Base-by-base conservation (phyloP, 176 grass and related monocot species). In the Oryza rufipogon region DNA sequence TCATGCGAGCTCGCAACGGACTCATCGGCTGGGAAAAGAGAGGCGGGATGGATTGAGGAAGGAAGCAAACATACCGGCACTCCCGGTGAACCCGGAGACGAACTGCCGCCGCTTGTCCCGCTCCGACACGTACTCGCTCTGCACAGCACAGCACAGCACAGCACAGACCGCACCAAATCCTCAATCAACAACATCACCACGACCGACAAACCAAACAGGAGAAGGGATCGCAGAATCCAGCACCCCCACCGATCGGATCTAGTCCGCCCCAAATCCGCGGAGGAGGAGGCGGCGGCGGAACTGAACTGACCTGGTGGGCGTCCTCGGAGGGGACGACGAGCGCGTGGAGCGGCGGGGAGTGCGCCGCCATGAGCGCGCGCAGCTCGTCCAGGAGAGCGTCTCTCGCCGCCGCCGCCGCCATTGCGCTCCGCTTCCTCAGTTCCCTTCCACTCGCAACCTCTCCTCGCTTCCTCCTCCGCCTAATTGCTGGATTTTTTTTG, bases 91-190 rank as follows among this genome's bases (percentile, higher is more conserved):
- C 58, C 93, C 96, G 41, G 96, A 96, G 79, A 99, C 78, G 60
- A 96, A 99, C 48, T 88, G 58, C 66, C 93, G 80, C 75, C 93
- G 90, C 87, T 99, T 96, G 79, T 99, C 96, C 91, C 90, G 88
- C 66, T 91, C 89, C 16, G 96, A 99, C 42, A 99, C 96, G 78
- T 99, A 99, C 80, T 99, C 93, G 78, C 96, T 94, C 96, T 99
- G 96, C 78, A 72, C 39, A 11, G 66, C 33, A 32, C 14, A 44
- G 13, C 33, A 32, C 14, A 44, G 96, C 78, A 72, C 39, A 11
- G 66, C 33, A 32, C 14, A 44, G 13, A 12, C 70, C 16, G 65
- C 19, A 25, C 28, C 10, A n/a, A 75, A 85, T 74, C 52, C 6
- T n/a, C 36, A 74, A 66, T 4, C 30, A 77, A 38, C 45, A 74